Base-by-base conservation (phyloP, 768 basidiomycete species). In the Boletus sp. region DNA sequence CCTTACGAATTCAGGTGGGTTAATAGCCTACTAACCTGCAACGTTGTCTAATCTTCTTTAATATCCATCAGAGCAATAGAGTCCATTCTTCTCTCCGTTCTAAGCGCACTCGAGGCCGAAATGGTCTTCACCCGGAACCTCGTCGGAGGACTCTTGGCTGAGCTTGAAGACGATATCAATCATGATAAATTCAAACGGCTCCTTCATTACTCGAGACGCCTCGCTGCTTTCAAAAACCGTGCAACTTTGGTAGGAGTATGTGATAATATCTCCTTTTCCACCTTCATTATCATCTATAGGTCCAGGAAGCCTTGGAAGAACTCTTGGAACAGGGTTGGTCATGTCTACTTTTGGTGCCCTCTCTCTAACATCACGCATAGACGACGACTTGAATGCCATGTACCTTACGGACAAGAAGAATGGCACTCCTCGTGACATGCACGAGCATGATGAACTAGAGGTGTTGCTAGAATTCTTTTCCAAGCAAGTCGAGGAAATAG, bases 401-500 rank as follows among this genome's bases (percentile, higher is more conserved):
- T 94, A 98, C 75, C 83, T 98, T 52, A 92, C 86, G 2, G 92
- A 94, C 67, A 90, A 90, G 74, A 85, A 84, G 64, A 84, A 82
- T 28, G 81, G 81, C 28, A 62, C 75, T 5, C 73, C 77, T n/a
- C 81, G 89, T n/a, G 77, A 80, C 36, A 67, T 81, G 47, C 78
- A 85, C 57, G 94, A 96, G 65, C 96, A 98, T 69, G 92, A 95
- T 59, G 96, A 98, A 60, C 77, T 98, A 1, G 96, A 98, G 68
- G 80, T 95, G 11, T 77, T 98, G 18, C 76, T 98, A n/a, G 96
- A 98, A 69, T 90, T 90, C 9, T 97, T 97, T 72, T 83, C 89
- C 30, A 98, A 98, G 71, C 96, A 98, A 71, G 94, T 96, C 0
- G 95, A 97, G 71, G 94, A 97, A 77, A 91, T 97, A 50, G 93